Evolutionary conservation across 352 stramenopile species (phyloP).

Genomic region (Sclerospora graminicola): DNA sequence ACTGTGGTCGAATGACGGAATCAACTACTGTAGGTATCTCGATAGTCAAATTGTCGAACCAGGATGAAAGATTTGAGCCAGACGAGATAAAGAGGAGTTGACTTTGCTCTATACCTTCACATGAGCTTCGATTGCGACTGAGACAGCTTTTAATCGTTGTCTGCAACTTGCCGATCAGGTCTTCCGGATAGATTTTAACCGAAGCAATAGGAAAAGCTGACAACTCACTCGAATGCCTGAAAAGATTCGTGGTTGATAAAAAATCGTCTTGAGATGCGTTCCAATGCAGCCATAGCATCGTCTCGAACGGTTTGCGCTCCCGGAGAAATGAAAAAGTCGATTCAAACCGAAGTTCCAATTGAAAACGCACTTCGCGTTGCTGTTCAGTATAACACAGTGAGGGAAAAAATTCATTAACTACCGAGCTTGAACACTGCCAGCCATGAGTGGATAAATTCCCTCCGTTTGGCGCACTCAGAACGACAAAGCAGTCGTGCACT

Average conservation of each 20-base stretch:
- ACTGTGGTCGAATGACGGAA: constrained; percentile 26
- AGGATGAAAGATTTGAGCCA: constrained; percentile 22
- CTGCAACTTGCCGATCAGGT: constrained; percentile 5
- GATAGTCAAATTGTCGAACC: constrained; percentile 5
- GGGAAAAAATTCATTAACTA: constrained; percentile 11
- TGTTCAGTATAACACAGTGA: background rate
- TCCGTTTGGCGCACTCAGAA: constrained; percentile 7
- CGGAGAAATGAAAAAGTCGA: constrained; percentile 19
- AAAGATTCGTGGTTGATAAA: background rate
- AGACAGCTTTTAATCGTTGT: background rate
- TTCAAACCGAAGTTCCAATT: constrained; percentile 17
- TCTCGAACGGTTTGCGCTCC: constrained; percentile 8
- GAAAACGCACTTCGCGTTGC: constrained; percentile 8
- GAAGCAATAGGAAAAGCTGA: constrained; percentile 11
- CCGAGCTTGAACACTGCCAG: constrained; percentile 15
- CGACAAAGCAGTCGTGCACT: constrained; percentile 21
- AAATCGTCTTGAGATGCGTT: background rate
- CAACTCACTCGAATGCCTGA: constrained; percentile 1
- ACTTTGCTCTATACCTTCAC: constrained; percentile 17
- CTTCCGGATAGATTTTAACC: constrained; percentile 11
- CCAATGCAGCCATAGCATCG: constrained; percentile 25
- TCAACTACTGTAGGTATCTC: background rate
- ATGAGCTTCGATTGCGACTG: background rate
- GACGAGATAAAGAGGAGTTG: constrained; percentile 38
- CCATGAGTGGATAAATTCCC: constrained; percentile 1